Conservation (phyloP, 106 monocot species). For the Allium cepa region DNA sequence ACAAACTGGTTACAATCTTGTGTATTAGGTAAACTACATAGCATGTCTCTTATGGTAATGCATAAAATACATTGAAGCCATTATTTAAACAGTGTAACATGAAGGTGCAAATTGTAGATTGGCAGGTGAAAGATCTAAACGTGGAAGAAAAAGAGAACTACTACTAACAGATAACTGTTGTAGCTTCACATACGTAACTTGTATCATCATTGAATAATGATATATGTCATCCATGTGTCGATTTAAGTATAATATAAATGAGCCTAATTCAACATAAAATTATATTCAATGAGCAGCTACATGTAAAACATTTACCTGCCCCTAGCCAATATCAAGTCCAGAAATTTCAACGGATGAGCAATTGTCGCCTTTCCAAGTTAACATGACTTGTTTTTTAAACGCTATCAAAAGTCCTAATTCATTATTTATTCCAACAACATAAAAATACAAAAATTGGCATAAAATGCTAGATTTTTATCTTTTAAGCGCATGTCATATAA, state of each 20-base stretch:
- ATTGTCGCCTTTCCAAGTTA: slow-evolving; percentile 52
- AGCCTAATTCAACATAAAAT: background rate
- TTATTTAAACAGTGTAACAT: background rate
- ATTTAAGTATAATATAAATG: background rate
- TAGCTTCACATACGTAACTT: background rate
- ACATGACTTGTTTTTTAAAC: slow-evolving; percentile 33
- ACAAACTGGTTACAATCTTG: too few species aligned
- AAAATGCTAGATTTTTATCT: too few species aligned
- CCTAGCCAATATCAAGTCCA: slow-evolving; percentile 98
- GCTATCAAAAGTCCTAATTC: too few species aligned
- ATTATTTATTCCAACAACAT: too few species aligned
- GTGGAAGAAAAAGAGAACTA: too few species aligned
- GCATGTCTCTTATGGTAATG: too few species aligned
- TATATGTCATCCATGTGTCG: too few species aligned
- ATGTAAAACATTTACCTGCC: slow-evolving; percentile 52
- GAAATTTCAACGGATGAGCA: slow-evolving; percentile 82
- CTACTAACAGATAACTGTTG: background rate
- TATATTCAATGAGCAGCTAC: background rate
- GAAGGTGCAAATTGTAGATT: background rate
- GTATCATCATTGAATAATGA: background rate
- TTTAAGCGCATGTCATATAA: too few species aligned
- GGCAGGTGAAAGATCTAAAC: too few species aligned
- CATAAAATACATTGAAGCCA: too few species aligned
- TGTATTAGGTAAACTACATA: background rate
- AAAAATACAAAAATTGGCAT: too few species aligned